Evolutionary conservation across 352 stramenopile species (phyloP), one percentile per base, ranked within the genome.

Genomic region (Phytophthora palmivora): DNA sequence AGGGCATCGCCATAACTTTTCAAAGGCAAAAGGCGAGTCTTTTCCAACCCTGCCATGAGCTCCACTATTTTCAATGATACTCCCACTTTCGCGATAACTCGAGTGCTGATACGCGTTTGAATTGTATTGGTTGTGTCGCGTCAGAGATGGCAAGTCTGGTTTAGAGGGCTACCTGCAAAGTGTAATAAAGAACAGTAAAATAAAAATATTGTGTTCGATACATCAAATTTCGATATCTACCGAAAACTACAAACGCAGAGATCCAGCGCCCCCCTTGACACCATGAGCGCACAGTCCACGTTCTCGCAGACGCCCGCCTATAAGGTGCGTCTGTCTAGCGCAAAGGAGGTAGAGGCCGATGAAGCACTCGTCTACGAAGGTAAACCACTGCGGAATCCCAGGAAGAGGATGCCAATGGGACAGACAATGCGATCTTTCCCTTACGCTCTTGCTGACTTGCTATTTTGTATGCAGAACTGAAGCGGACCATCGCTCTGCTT

Each of bases 271-370:
- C 47, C 56, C 38, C 22, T 30, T 14, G 19, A 44, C 38, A 26
- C 38, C 28, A 91, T 91, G 84, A 93, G 84, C 60, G 72, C 77
- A 14, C 76, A 83, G 52, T 89, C 80, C 51, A 89, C 84, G 37
- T 91, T 93, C 68, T 88, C 82, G 48, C 78, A 93, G 69, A 88
- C 82, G 22, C 84, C 84, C 18, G 72, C 77, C 51, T 91, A 90
- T 66, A 72, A 63, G 8, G 65, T 62, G 59, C 67, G 55, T 38
- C 50, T 70, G 24, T 44, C 67, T 32, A 81, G 59, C 47, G 36
- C 57, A 8, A 89, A 87, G 50, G 79, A 89, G 37, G 51, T 91
- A 22, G 65, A 70, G 15, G 54, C 72, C 10, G 72, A 90, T 65
- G 84, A 93, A 70, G 64, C 63, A 26, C 70, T 88, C 3, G 71